These are phyloP conservation scores for Ophiocordyceps sinensis DNA, from an alignment of 2,329 filamentous ascomycete species.

Conservation along the genomic window DNA sequence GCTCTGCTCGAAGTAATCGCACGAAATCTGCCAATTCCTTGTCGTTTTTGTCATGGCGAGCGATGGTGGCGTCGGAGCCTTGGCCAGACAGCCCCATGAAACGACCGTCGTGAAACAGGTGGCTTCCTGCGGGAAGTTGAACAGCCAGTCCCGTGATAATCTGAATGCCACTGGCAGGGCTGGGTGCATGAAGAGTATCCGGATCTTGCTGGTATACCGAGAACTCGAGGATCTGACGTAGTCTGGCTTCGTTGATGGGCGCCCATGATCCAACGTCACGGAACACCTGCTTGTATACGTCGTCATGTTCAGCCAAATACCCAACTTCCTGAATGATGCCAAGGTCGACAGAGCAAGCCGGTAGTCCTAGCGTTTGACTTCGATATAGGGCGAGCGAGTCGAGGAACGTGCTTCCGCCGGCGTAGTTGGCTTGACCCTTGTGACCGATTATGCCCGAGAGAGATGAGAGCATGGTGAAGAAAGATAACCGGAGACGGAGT, in stretches of 20 bases:
- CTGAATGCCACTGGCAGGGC: background rate
- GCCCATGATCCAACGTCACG: background rate
- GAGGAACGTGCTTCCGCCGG: constrained; percentile 23
- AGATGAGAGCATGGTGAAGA: constrained; percentile 24
- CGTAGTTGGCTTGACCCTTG: constrained; percentile 25
- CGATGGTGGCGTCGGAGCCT: too few species aligned
- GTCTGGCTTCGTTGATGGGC: background rate
- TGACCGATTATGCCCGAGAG: constrained; percentile 19
- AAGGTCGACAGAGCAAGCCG: constrained; percentile 17
- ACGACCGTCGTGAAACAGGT: too few species aligned
- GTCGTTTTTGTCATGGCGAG: too few species aligned
- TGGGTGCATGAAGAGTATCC: background rate
- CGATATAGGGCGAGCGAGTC: constrained; percentile 21
- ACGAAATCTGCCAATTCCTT: too few species aligned
- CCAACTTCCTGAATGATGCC: constrained; percentile 8
- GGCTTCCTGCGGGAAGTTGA: too few species aligned
- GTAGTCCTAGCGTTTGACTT: constrained; percentile 2
- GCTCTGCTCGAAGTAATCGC: too few species aligned
- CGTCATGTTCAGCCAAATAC: background rate
- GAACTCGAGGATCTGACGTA: background rate
- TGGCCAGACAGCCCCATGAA: too few species aligned
- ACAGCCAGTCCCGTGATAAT: background rate
- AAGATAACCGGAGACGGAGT: constrained; percentile 12
- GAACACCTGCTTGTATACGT: background rate
- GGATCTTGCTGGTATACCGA: background rate